Evolutionary conservation across 2,329 filamentous ascomycete species (phyloP), one percentile per base, ranked within the genome.

Genomic region (Colletotrichum theobromicola): DNA sequence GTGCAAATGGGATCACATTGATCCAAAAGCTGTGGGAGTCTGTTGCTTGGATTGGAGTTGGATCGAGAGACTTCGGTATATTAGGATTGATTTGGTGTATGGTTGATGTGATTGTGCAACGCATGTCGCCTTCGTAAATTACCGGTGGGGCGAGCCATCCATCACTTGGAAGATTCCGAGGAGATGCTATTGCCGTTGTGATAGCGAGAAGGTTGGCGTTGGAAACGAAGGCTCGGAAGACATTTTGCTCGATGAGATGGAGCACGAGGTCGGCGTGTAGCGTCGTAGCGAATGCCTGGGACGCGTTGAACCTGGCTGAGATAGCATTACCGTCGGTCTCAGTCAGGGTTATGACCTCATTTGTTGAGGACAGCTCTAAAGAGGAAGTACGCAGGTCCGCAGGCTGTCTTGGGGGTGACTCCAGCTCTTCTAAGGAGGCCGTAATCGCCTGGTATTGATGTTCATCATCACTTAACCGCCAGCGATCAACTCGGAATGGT

Each of bases 1-100:
- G 12, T 9, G 70, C 61, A 5, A 74, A 76, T 7, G 74, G 74
- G 24, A 76, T 58, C 42, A 76, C 30, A 16, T 76, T 74, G 37
- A 76, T 74, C 66, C 67, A 76, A 18, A 63, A 13, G 18, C 64
- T 67, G 26, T 76, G 74, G 4, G 35, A 10, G 16, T 28, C 26
- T 21, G 34, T 70, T 50, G 61, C 28, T 46, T 76, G 74, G 7
- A 65, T 35, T 4, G 16, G 37, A 15, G 67, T 74, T 15, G 74
- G 71, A 8, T 42, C 6, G 15, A 76, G 67, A n/a, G 35, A 70
- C n/a, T 10, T 7, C 2, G 74, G 74, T 12, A 76, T 76, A 6
- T 74, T 61, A 9, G 71, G 71, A 24, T 76, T 68, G 10, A 76
- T 32, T 32, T 60, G 57, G 26, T 60, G 57, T 32, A 60, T 60